phyloP scores from a whole-genome alignment of 768 basidiomycete species.

The Mycena rebaudengoi region DNA sequence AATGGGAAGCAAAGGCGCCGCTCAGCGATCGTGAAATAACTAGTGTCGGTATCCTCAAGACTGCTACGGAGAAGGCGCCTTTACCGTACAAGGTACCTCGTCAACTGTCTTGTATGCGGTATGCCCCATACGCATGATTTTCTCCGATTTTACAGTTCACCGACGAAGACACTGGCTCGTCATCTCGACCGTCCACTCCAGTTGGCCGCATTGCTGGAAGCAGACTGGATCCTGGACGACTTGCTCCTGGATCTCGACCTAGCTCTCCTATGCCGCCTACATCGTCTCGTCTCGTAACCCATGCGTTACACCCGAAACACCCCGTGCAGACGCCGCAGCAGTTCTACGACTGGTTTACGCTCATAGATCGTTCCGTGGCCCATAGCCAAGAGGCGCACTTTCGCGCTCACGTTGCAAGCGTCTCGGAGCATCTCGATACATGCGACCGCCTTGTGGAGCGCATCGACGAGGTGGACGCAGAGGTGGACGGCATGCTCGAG shows the following conservation, averaged over 20 bases:
- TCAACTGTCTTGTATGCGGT: not conserved
- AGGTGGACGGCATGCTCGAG: constrained; percentile 84
- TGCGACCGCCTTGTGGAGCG: constrained; percentile 79
- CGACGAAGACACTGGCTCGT: constrained; percentile 29
- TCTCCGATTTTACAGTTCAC: constrained; percentile 28
- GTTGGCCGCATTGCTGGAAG: constrained; percentile 14
- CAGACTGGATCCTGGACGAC: constrained; percentile 29
- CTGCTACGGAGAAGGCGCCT: constrained; percentile 64
- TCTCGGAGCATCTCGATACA: constrained; percentile 78
- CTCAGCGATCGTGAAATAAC: constrained; percentile 72
- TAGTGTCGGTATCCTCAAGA: constrained; percentile 71
- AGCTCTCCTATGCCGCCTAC: constrained; percentile 20
- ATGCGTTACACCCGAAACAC: constrained; percentile 76
- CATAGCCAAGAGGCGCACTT: constrained; percentile 96
- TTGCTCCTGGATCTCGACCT: constrained; percentile 17
- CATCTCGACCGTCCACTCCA: constrained; percentile 51
- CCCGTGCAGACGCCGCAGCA: constrained; percentile 93
- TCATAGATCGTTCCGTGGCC: constrained; percentile 89
- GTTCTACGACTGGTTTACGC: constrained; percentile 96
- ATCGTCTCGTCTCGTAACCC: constrained; percentile 37
- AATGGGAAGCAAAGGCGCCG: constrained; percentile 90
- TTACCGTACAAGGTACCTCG: constrained; percentile 79
- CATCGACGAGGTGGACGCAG: constrained; percentile 75
- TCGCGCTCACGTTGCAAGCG: constrained; percentile 80
- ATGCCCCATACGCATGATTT: constrained; percentile 38